phyloP scores from a whole-genome alignment of 2,329 filamentous ascomycete species.

The Geosmithia morbida region DNA sequence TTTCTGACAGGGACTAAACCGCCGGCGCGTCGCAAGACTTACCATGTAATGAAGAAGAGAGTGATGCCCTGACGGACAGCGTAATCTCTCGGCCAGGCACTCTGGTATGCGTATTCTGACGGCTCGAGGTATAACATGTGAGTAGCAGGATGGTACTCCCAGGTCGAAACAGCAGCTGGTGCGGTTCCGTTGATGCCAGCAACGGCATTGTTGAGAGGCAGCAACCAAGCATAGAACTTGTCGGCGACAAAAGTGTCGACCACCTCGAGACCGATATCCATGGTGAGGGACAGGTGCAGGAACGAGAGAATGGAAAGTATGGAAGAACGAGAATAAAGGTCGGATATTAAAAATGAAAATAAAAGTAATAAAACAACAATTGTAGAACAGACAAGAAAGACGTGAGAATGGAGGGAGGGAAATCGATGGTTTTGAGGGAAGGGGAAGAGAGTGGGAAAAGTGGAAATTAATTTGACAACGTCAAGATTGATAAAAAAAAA shows the following conservation, averaged over 20 bases:
- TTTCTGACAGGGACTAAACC: not conserved
- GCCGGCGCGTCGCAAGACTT: constrained; percentile 7
- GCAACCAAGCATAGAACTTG: constrained; percentile 21
- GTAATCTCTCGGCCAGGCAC: constrained; percentile 23
- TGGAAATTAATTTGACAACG: not conserved
- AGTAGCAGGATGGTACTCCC: constrained; percentile 56
- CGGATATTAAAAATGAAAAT: not conserved
- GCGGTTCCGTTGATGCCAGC: constrained; percentile 2
- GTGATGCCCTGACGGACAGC: constrained; percentile 22
- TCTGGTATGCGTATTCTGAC: constrained; percentile 7
- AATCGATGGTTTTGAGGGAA: not conserved
- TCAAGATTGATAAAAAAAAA: not conserved
- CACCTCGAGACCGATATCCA: constrained; percentile 25
- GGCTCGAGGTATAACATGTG: constrained; percentile 11
- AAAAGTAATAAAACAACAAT: not conserved
- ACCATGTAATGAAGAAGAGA: constrained; percentile 20
- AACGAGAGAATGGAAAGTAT: not conserved
- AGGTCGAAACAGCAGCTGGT: constrained; percentile 15
- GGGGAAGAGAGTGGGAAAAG: not conserved
- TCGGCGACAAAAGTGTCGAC: constrained; percentile 25
- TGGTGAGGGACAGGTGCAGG: constrained; percentile 4
- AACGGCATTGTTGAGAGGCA: constrained; percentile 10
- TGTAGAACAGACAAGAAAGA: not conserved
- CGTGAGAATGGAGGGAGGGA: not conserved
- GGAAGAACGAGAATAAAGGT: not conserved